A percentile compares a stretch with the other conserved stretches of the same genome.
Evolutionary conservation across 192 early-diverging fungal genomes (phyloP).

Genomic region (Podila horticola): DNA sequence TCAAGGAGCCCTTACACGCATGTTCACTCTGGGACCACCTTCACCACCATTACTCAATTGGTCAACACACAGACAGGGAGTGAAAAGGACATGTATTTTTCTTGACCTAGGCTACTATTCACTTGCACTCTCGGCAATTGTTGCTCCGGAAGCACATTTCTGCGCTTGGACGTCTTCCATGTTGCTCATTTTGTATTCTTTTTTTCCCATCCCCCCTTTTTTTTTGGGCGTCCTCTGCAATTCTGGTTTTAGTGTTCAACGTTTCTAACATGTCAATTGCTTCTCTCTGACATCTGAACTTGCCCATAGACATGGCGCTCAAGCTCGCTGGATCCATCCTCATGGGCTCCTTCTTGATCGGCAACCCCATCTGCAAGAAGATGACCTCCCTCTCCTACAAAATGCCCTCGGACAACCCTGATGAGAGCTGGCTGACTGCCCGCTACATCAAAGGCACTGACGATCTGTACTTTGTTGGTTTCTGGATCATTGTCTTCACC

Average conservation of each 20-base stretch:
- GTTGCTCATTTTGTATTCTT: not conserved
- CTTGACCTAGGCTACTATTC: too few relatives aligned
- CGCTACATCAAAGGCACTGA: conserved; percentile 60
- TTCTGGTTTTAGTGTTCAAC: not conserved
- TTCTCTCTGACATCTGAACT: not conserved
- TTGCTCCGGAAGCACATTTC: too few relatives aligned
- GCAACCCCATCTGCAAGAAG: conserved; percentile 16
- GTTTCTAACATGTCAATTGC: not conserved
- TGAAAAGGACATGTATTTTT: too few relatives aligned
- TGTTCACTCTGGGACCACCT: too few relatives aligned
- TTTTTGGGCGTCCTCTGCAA: not conserved
- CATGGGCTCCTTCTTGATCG: conserved; percentile 16
- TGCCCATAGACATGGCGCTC: conserved; percentile 21
- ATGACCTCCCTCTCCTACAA: conserved; percentile 31
- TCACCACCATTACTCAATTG: too few relatives aligned
- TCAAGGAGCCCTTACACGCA: too few relatives aligned
- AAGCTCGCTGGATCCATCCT: conserved; percentile 26
- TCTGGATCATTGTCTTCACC: conserved; percentile 75
- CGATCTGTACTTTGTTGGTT: conserved; percentile 69
- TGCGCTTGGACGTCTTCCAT: not conserved
- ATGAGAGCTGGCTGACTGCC: conserved; percentile 34
- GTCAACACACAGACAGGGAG: too few relatives aligned
- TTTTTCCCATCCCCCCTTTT: not conserved
- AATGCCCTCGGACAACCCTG: conserved; percentile 20
- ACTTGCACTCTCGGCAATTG: too few relatives aligned